phyloP scores from a whole-genome alignment of 768 basidiomycete species.

The Cubamyces sp. region DNA sequence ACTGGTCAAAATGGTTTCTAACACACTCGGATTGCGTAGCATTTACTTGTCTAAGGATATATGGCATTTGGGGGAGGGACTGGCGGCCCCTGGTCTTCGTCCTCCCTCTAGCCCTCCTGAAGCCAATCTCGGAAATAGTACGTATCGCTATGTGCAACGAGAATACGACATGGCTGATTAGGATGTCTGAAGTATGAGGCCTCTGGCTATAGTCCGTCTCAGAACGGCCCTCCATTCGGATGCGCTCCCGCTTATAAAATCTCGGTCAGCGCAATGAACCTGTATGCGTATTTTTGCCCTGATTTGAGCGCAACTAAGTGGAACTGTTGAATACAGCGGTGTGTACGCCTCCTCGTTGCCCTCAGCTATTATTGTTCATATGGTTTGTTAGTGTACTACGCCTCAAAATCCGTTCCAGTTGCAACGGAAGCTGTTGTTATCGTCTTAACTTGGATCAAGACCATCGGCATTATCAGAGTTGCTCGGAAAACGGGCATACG shows the following conservation, averaged over 20 bases:
- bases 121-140: slow-evolving; percentile 16
- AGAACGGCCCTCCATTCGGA: slow-evolving; percentile 23
- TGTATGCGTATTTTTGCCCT: not conserved
- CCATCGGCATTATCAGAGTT: slow-evolving; percentile 10
- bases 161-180: not conserved
- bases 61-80: slow-evolving; percentile 23
- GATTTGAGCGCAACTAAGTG: not conserved
- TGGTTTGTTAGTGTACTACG: not conserved
- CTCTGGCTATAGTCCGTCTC: slow-evolving; percentile 8
- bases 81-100: slow-evolving; percentile 23
- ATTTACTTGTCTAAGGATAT: slow-evolving; percentile 19
- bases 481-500: not conserved
- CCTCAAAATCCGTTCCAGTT: not conserved
- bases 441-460: slow-evolving; percentile 22
- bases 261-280: not conserved
- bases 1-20: too few relatives aligned
- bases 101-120: slow-evolving; percentile 11
- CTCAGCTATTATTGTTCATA: too few relatives aligned
- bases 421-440: slow-evolving; percentile 15
- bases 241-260: slow-evolving; percentile 1
- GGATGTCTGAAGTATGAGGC: slow-evolving; percentile 6
- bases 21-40: not conserved
- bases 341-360: too few relatives aligned
- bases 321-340: too few relatives aligned
- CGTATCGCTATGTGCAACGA: not conserved